These are phyloP conservation scores for Cladophialophora chaetospira DNA, from an alignment of 2,329 filamentous ascomycete species.

Conservation along the genomic window DNA sequence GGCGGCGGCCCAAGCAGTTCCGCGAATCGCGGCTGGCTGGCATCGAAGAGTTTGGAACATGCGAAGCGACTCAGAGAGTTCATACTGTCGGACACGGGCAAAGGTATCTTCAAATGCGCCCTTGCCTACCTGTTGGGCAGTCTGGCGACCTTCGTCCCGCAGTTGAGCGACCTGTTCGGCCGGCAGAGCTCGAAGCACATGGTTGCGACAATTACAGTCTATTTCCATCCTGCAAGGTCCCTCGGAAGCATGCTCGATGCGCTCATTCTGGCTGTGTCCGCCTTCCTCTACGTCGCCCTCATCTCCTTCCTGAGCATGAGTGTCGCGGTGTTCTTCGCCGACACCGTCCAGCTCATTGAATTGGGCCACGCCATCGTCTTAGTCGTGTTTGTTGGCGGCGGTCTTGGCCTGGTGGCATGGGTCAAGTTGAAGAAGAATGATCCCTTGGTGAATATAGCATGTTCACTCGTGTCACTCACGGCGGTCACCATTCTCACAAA, in stretches of 20 bases:
- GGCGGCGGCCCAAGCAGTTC: neutral
- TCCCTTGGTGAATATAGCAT: slow-evolving; percentile 79
- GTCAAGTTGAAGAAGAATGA: slow-evolving; percentile 77
- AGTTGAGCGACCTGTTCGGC: slow-evolving; percentile 72
- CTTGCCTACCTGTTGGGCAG: slow-evolving; percentile 86
- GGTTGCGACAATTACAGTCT: slow-evolving; percentile 89
- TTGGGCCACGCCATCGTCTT: slow-evolving; percentile 79
- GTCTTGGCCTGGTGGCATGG: slow-evolving; percentile 85
- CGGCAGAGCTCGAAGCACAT: slow-evolving; percentile 90
- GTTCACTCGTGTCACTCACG: slow-evolving; percentile 81
- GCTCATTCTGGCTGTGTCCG: slow-evolving; percentile 71
- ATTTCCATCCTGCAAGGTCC: slow-evolving; percentile 87
- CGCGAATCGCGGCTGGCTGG: neutral
- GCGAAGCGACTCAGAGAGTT: slow-evolving; percentile 58
- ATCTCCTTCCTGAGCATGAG: slow-evolving; percentile 84
- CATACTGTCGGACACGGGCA: slow-evolving; percentile 70
- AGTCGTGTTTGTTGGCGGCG: slow-evolving; percentile 80
- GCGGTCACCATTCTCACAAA: slow-evolving; percentile 90
- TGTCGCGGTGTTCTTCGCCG: slow-evolving; percentile 77
- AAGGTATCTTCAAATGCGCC: slow-evolving; percentile 85
- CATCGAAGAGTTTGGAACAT: slow-evolving; percentile 35
- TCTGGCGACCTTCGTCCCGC: slow-evolving; percentile 78
- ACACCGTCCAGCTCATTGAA: slow-evolving; percentile 64
- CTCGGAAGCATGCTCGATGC: slow-evolving; percentile 90
- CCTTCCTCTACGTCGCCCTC: slow-evolving; percentile 75